Conservation (phyloP, 1,284 basidiomycete species). For the Ustilago curta region DNA sequence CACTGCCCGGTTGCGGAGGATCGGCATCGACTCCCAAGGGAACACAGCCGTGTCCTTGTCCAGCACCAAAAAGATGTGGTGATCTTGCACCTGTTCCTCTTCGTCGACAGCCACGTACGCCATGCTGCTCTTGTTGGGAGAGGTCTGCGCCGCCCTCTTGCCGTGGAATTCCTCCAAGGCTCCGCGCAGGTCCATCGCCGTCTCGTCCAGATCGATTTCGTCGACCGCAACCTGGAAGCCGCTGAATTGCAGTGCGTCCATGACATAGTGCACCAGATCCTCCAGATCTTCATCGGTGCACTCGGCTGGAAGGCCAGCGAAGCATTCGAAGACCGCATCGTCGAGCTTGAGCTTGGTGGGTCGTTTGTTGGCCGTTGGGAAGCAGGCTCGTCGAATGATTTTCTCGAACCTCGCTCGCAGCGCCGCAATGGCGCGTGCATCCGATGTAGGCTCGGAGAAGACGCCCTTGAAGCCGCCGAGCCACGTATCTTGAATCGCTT, state of each 20-base stretch:
- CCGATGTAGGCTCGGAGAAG: constrained; percentile 38
- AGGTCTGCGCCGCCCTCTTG: constrained; percentile 32
- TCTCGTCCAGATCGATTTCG: constrained; percentile 91
- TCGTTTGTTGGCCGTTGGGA: constrained; percentile 69
- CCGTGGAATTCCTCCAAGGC: constrained; percentile 59
- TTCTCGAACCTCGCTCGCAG: constrained; percentile 46
- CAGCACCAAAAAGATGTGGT: constrained; percentile 88
- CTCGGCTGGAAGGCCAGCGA: constrained; percentile 83
- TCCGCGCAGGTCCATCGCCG: constrained; percentile 70
- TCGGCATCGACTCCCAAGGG: constrained; percentile 96
- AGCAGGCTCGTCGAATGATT: constrained; percentile 71
- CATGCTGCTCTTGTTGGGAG: constrained; percentile 41
- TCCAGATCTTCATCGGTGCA: constrained; percentile 89
- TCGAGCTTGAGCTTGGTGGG: constrained; percentile 74
- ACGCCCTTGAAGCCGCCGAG: constrained; percentile 87
- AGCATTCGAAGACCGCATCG: constrained; percentile 82
- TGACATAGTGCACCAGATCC: constrained; percentile 91
- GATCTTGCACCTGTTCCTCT: constrained; percentile 73
- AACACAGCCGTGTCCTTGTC: constrained; percentile 90
- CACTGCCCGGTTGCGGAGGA: constrained; percentile 83
- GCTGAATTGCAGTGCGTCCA: constrained; percentile 93
- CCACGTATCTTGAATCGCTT: constrained; percentile 94
- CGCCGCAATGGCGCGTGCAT: constrained; percentile 30
- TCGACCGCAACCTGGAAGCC: constrained; percentile 88
- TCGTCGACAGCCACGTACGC: constrained; percentile 31